A percentile compares a stretch with the other conserved stretches of the same genome.
These are phyloP conservation scores for Rossbeevera mucosa DNA, from an alignment of 768 basidiomycete species.

Conservation along the genomic window DNA sequence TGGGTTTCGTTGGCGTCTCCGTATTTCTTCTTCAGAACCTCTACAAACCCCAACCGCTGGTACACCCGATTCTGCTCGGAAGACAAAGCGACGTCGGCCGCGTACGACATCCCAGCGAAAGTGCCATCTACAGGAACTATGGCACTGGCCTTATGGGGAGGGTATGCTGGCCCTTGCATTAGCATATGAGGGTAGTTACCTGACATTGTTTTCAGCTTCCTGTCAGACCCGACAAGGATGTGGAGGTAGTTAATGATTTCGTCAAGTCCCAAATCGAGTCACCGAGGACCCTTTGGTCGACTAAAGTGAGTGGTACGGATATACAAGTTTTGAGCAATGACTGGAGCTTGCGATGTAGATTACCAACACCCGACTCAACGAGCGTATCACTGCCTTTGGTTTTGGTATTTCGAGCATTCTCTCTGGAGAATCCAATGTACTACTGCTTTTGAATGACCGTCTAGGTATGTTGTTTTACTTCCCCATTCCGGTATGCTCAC, in stretches of 20 bases:
- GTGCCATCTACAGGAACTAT: slow-evolving; percentile 88
- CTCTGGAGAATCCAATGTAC: slow-evolving; percentile 57
- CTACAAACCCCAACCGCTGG: slow-evolving; percentile 78
- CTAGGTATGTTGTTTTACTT: slow-evolving; percentile 46
- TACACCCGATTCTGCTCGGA: slow-evolving; percentile 91
- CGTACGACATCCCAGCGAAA: slow-evolving; percentile 76
- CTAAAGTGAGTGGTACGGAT: slow-evolving; percentile 45
- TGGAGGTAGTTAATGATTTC: slow-evolving; percentile 61
- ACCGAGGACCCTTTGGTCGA: slow-evolving; percentile 74
- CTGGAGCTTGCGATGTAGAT: slow-evolving; percentile 43
- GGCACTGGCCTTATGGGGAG: slow-evolving; percentile 78
- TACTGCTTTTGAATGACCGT: slow-evolving; percentile 76
- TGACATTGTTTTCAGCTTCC: slow-evolving; percentile 56
- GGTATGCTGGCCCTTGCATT: slow-evolving; percentile 42
- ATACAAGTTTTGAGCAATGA: not conserved
- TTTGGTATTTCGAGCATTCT: slow-evolving; percentile 61
- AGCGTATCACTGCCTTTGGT: slow-evolving; percentile 68
- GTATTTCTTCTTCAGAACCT: slow-evolving; percentile 73
- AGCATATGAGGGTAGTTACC: not conserved
- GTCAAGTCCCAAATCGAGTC: slow-evolving; percentile 62
- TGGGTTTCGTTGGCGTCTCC: slow-evolving; percentile 70
- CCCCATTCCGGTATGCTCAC: not conserved
- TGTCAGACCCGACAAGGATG: slow-evolving; percentile 64
- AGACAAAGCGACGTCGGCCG: slow-evolving; percentile 86
- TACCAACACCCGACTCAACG: slow-evolving; percentile 65